These are phyloP conservation scores for Venustampulla echinocandica DNA, from an alignment of 495 filamentous ascomycete genomes.

Conservation along the genomic window DNA sequence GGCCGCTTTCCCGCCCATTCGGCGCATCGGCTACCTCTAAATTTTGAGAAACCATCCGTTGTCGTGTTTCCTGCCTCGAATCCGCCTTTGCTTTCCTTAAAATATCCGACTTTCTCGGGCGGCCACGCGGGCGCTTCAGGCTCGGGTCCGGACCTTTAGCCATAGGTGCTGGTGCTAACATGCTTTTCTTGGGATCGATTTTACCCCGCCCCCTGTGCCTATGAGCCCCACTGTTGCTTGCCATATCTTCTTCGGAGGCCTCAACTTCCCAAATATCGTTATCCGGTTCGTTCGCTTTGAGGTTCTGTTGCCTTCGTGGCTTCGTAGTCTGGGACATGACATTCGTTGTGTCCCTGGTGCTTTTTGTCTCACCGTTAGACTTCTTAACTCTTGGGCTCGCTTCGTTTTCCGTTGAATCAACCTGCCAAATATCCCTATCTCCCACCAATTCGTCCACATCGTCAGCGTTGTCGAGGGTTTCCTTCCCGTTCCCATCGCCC, in stretches of 20 bases:
- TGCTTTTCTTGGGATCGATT: slow-evolving; percentile 1
- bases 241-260: background rate
- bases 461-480: slow-evolving; percentile 6
- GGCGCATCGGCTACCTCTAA: slow-evolving; percentile 2
- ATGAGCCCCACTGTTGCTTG: no score
- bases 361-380: background rate
- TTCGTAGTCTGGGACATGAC: background rate
- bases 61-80: slow-evolving; percentile 12
- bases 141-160: background rate
- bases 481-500: slow-evolving; percentile 4
- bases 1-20: no score
- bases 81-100: slow-evolving; percentile 14
- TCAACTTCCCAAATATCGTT: slow-evolving; percentile 9
- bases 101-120: slow-evolving; percentile 11
- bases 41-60: slow-evolving; percentile 4
- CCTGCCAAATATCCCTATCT: slow-evolving; percentile 5
- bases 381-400: background rate
- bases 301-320: no score
- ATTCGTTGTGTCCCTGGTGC: background rate
- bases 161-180: background rate
- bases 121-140: background rate
- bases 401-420: slow-evolving; percentile 1
- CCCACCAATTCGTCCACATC: slow-evolving; percentile 10
- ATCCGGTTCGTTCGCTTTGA: background rate
- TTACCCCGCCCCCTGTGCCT: background rate